Percentiles rank a stretch among this genome's conserved stretches.
phyloP scores from a whole-genome alignment of 208 protist genomes.

The Acanthamoeba lenticulata region DNA sequence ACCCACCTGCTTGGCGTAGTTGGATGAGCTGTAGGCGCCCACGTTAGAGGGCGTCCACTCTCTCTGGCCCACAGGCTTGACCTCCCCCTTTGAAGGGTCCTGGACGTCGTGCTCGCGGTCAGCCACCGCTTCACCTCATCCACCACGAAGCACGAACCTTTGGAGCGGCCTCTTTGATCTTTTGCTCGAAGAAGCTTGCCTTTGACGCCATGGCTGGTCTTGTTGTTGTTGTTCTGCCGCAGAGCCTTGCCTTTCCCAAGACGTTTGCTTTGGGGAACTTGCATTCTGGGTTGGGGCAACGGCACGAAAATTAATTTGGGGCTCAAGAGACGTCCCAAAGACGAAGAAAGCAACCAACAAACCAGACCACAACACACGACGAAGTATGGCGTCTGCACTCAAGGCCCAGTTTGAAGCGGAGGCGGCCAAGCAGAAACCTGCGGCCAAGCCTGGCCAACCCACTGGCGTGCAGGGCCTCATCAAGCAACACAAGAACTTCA shows the following conservation, averaged over 20 bases:
- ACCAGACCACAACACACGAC: too few species aligned
- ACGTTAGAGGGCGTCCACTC: conserved; percentile 49
- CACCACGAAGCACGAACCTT: not conserved
- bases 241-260: too few species aligned
- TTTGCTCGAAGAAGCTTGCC: conserved; percentile 48
- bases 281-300: too few species aligned
- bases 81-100: conserved; percentile 32
- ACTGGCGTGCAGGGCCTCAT: conserved; percentile 14
- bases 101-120: not conserved
- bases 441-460: not conserved
- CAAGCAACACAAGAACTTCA: conserved; percentile 59
- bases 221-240: too few species aligned
- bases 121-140: not conserved
- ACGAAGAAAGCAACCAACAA: too few species aligned
- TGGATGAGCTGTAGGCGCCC: not conserved
- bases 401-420: conserved; percentile 47
- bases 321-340: too few species aligned
- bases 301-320: too few species aligned
- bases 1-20: conserved; percentile 34
- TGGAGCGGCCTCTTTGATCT: conserved; percentile 27
- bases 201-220: not conserved
- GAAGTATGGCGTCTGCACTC: not conserved
- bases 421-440: conserved; percentile 2
- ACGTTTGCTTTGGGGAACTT: too few species aligned
- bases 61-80: conserved; percentile 47